Conservation (phyloP, 2,329 filamentous ascomycete species). For the Dothideomycetes sp. region DNA sequence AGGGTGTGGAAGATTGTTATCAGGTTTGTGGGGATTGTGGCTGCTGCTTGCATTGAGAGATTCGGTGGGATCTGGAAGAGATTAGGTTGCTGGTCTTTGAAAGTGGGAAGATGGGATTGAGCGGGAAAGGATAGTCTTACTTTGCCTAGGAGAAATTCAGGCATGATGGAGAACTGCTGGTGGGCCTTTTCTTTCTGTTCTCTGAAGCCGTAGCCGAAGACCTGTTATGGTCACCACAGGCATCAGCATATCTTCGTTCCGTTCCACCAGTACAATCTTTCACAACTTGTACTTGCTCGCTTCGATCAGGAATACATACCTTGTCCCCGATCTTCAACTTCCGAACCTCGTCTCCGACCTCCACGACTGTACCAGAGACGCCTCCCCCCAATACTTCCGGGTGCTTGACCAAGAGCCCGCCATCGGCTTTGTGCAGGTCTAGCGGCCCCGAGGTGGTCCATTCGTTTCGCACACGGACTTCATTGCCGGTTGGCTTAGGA, state of each 20-base stretch:
- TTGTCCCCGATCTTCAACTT: constrained; percentile 41
- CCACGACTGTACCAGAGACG: constrained; percentile 42
- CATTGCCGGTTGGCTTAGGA: constrained; percentile 23
- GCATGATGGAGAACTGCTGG: constrained; percentile 45
- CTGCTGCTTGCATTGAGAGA: constrained; percentile 35
- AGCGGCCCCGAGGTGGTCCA: constrained; percentile 53
- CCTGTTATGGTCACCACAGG: too few species aligned
- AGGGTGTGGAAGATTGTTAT: constrained; percentile 49
- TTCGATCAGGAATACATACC: constrained; percentile 18
- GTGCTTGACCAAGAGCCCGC: constrained; percentile 41
- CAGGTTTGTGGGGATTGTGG: constrained; percentile 43
- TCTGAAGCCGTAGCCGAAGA: constrained; percentile 45
- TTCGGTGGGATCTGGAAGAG: constrained; percentile 28
- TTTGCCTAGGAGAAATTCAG: constrained; percentile 38
- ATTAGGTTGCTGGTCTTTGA: neutral
- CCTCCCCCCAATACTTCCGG: constrained; percentile 43
- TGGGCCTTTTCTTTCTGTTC: constrained; percentile 38
- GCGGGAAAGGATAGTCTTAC: constrained; percentile 14
- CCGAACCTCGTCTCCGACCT: constrained; percentile 35
- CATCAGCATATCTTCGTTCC: too few species aligned
- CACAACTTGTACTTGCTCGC: neutral
- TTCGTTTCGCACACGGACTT: constrained; percentile 43
- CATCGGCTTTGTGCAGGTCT: constrained; percentile 51
- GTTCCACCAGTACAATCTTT: neutral
- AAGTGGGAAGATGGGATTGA: neutral